These are phyloP conservation scores for Bruguiera gymnorhiza DNA, from an alignment of 345 rosid species.

Conservation along the genomic window DNA sequence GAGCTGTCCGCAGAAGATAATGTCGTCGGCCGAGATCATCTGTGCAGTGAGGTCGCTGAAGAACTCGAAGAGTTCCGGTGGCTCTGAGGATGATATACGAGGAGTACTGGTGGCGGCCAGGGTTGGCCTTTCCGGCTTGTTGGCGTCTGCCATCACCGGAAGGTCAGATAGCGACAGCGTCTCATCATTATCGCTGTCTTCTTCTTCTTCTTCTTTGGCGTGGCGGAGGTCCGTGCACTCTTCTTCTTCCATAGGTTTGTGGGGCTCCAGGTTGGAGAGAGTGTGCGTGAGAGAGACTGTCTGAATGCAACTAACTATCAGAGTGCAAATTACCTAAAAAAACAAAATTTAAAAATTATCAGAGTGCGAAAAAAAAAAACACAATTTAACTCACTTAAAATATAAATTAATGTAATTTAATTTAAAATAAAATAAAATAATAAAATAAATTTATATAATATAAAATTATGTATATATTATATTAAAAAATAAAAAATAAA, in stretches of 20 bases:
- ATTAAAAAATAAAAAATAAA: no score
- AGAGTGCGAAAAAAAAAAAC: no score
- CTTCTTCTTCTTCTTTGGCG: slow-evolving; percentile 4
- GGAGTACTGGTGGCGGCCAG: not conserved
- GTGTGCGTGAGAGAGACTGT: no score
- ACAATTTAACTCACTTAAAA: no score
- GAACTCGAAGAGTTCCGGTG: slow-evolving; percentile 56
- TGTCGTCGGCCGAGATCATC: slow-evolving; percentile 71
- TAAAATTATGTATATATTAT: no score
- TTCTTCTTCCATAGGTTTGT: not conserved
- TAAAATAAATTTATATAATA: no score
- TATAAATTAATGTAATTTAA: no score
- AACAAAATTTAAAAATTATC: no score
- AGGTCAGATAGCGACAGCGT: slow-evolving; percentile 56
- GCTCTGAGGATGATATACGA: slow-evolving; percentile 25
- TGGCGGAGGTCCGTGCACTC: not conserved
- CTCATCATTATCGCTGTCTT: slow-evolving; percentile 32
- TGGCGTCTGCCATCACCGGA: slow-evolving; percentile 19
- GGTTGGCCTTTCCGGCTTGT: not conserved
- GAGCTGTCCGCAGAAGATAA: slow-evolving; percentile 64
- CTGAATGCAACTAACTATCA: no score
- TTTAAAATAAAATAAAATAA: no score
- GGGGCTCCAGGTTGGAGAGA: not conserved
- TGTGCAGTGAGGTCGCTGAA: slow-evolving; percentile 35
- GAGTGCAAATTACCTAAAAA: no score